Evolutionary conservation across 129 eudicot species (phyloP), one percentile per base, ranked within the genome.

Genomic region (Mikania micrantha): DNA sequence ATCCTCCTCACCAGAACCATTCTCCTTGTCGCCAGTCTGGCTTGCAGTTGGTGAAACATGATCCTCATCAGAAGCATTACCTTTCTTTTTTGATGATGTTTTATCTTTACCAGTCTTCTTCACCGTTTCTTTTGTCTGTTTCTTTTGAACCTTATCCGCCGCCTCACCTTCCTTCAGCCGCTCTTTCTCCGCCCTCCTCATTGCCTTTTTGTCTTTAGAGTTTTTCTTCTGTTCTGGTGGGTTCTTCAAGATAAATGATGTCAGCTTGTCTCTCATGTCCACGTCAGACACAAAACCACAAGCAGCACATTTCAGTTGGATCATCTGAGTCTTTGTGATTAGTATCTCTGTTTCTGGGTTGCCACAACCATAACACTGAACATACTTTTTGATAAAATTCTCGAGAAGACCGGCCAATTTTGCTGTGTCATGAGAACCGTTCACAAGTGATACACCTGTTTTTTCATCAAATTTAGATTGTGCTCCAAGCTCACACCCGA

Each of bases 131-230:
- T 84, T 84, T n/a, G 82, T 81, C 58, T 77, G 82, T 52, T 78
- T 85, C 84, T 81, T 85, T 40, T 66, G 86, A 76, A 81, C 84
- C 58, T 85, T 85, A 60, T 85, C 90, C 25, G 81, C 67, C 12
- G 74, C 84, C 45, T 81, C 90, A 1, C 84, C 90, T 69, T 77
- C 87, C 54, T 81, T 85, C 10, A 85, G 52, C 11, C 90, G 64
- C 65, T 85, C 90, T 67, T 81, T 85, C 76, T 85, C 90, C 47
- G 90, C 90, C 71, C 84, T 84, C 78, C 89, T 81, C 86, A 85
- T 53, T 3, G 83, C 89, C 66, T 85, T 85, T 47, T 81, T 81
- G 70, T 85, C 86, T 66, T 81, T 85, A 9, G 66, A 72, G 6
- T 69, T 77, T 41, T 85, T 85, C 78, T 85, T 85, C 36, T 69